Percentiles rank a stretch among this genome's conserved stretches.
phyloP scores from a whole-genome alignment of 768 basidiomycete genomes.

The Kwoniella botswanensis region DNA sequence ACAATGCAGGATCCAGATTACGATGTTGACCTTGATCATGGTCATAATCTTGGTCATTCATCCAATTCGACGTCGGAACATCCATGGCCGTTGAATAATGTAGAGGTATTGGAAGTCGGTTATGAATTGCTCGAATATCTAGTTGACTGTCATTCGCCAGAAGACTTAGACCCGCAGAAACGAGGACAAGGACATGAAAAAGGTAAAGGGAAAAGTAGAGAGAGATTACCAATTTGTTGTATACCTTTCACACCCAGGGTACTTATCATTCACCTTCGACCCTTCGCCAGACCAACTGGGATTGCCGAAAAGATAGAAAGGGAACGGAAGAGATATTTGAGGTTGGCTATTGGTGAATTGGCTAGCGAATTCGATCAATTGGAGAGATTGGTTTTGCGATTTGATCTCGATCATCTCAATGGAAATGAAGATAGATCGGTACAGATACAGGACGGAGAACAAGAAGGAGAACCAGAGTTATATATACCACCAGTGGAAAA shows the following conservation, averaged over 20 bases:
- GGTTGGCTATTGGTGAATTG: neutral
- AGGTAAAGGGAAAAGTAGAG: neutral
- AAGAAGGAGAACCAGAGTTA: neutral
- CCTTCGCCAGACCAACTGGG: no score
- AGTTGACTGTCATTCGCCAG: neutral
- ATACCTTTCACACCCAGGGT: constrained; percentile 9
- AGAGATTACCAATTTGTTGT: constrained; percentile 17
- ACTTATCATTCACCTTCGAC: neutral
- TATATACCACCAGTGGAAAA: constrained; percentile 4
- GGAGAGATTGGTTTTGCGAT: neutral
- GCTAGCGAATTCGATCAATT: neutral
- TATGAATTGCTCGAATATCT: constrained; percentile 11
- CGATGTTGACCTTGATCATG: neutral
- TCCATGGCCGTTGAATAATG: constrained; percentile 15
- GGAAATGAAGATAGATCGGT: neutral
- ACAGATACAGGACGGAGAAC: neutral
- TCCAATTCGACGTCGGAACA: neutral
- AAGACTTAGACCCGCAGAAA: no score
- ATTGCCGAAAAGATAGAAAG: no score
- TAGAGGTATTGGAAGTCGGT: neutral
- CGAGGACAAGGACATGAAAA: neutral
- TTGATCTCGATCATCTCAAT: neutral
- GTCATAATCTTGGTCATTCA: neutral
- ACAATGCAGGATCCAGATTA: neutral
- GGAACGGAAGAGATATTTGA: neutral